A percentile compares a stretch with the other conserved stretches of the same genome.
These are phyloP conservation scores for Wallacemonas sp. DNA, from an alignment of 208 protist species.

Conservation along the genomic window DNA sequence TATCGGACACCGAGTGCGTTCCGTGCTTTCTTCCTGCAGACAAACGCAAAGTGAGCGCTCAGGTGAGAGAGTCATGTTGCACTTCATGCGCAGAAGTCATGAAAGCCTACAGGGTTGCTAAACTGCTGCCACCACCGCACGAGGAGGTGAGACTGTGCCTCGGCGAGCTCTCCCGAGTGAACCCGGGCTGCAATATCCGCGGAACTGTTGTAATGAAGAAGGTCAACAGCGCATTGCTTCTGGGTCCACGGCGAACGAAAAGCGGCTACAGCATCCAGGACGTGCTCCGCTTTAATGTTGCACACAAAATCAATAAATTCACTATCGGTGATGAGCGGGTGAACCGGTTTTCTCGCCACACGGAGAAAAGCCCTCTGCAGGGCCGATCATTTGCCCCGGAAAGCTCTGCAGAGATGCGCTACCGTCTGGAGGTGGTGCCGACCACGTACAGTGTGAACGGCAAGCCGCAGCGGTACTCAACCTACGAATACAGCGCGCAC, in stretches of 20 bases:
- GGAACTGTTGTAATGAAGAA: conserved; percentile 81
- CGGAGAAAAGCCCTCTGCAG: conserved; percentile 43
- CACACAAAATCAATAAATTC: conserved; percentile 70
- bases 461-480: conserved; percentile 18
- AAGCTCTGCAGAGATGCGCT: conserved; percentile 44
- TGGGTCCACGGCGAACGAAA: conserved; percentile 49
- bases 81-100: conserved; percentile 70
- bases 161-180: conserved; percentile 35
- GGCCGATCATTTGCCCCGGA: conserved; percentile 25
- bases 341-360: conserved; percentile 55
- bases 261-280: conserved; percentile 35
- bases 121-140: conserved; percentile 22
- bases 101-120: conserved; percentile 24
- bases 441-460: conserved; percentile 46
- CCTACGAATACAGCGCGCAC: conserved; percentile 77
- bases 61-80: conserved; percentile 36
- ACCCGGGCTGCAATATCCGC: conserved; percentile 76
- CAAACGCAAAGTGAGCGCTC: background rate
- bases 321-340: conserved; percentile 63
- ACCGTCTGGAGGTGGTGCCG: conserved; percentile 67
- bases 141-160: conserved; percentile 67
- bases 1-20: conserved; percentile 24
- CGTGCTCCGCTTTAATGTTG: conserved; percentile 54
- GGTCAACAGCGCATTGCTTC: conserved; percentile 71
- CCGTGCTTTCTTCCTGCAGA: conserved; percentile 35